Percentiles rank a stretch among this genome's conserved stretches.
Evolutionary conservation across 768 basidiomycete species (phyloP).

Genomic region (Ephemerocybe angulata): DNA sequence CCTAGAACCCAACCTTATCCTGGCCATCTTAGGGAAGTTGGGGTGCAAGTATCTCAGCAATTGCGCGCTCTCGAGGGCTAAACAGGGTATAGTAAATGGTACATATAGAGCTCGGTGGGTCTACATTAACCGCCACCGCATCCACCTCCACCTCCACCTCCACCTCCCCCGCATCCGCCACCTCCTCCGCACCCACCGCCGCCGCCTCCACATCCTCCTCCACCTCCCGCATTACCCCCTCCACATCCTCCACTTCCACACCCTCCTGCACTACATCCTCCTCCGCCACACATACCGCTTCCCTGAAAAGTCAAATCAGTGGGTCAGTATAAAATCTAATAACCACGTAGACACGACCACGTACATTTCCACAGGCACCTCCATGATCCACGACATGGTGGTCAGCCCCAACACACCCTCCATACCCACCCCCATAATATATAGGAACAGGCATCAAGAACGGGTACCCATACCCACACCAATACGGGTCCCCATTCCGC

Average conservation of each 20-base stretch:
- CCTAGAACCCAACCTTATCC: too few relatives aligned
- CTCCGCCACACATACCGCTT: not conserved
- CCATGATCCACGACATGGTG: not conserved
- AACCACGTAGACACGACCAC: too few relatives aligned
- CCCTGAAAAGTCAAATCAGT: not conserved
- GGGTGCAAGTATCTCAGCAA: too few relatives aligned
- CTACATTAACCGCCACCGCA: not conserved
- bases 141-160: conserved; percentile 1
- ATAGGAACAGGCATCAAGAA: conserved; percentile 3
- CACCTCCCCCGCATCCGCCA: not conserved
- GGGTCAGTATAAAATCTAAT: too few relatives aligned
- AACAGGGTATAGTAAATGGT: too few relatives aligned
- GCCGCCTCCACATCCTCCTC: not conserved
- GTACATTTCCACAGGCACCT: conserved; percentile 7
- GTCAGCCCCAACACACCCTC: not conserved
- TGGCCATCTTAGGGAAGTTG: too few relatives aligned
- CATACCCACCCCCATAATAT: not conserved
- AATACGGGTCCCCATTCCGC: not conserved
- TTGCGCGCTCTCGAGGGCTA: too few relatives aligned
- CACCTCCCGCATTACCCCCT: not conserved
- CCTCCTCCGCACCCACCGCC: conserved; percentile 1
- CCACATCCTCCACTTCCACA: not conserved
- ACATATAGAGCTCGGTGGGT: too few relatives aligned
- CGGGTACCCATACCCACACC: not conserved
- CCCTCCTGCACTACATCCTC: not conserved